Conservation (phyloP, 768 basidiomycete species). For the Auriscalpium orientale region DNA sequence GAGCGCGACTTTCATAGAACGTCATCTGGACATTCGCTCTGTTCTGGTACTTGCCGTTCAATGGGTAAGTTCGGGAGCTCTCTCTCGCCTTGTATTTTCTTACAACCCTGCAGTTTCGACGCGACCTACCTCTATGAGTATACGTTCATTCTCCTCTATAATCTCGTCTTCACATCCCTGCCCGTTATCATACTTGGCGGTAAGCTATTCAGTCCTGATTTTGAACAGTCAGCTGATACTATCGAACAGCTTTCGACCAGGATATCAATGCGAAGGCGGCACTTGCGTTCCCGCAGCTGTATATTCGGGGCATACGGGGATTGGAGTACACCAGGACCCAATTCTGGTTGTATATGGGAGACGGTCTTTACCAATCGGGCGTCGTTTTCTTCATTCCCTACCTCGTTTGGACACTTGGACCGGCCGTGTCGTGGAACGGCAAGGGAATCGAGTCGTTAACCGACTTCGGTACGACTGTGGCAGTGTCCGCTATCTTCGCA, state of each 20-base stretch:
- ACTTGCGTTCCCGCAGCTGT: constrained; percentile 91
- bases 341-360: constrained; percentile 94
- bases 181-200: constrained; percentile 89
- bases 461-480: constrained; percentile 90
- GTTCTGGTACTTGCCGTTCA: constrained; percentile 93
- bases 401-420: constrained; percentile 58
- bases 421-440: constrained; percentile 69
- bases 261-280: constrained; percentile 88
- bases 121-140: constrained; percentile 93
- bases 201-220: constrained; percentile 26
- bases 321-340: constrained; percentile 86
- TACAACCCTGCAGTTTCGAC: constrained; percentile 58
- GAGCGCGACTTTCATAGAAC: constrained; percentile 39
- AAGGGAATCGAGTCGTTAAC: constrained; percentile 69
- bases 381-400: constrained; percentile 86
- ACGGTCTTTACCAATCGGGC: constrained; percentile 89
- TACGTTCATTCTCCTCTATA: constrained; percentile 88
- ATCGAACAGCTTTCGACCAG: constrained; percentile 76
- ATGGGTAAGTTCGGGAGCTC: constrained; percentile 44
- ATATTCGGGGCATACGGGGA: constrained; percentile 88
- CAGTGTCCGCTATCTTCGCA: constrained; percentile 77
- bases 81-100: constrained; percentile 9
- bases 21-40: constrained; percentile 89
- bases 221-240: constrained; percentile 7
- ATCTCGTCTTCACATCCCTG: constrained; percentile 87